These are phyloP conservation scores for Aspergillus novofumigatus DNA, from an alignment of 2,329 filamentous ascomycete species.

Conservation along the genomic window DNA sequence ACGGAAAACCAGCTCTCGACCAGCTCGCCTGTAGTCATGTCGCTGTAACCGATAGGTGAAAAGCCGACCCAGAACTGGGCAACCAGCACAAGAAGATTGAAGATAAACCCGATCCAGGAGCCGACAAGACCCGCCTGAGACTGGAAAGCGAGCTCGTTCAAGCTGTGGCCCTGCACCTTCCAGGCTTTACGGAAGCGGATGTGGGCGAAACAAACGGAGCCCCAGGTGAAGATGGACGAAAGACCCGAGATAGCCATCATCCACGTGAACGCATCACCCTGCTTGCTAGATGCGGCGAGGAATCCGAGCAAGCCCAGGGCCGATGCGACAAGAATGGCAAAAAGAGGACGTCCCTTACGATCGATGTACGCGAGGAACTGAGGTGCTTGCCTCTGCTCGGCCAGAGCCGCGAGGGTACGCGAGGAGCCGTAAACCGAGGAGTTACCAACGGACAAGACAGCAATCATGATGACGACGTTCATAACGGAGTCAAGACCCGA, in stretches of 20 bases:
- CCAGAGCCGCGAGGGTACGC: constrained; percentile 81
- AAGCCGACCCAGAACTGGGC: constrained; percentile 88
- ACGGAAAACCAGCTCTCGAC: constrained; percentile 65
- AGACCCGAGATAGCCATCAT: constrained; percentile 71
- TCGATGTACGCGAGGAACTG: constrained; percentile 75
- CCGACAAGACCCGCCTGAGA: constrained; percentile 75
- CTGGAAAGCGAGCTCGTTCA: constrained; percentile 74
- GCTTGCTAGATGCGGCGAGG: constrained; percentile 61
- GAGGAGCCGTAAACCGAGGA: constrained; percentile 88
- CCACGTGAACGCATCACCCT: constrained; percentile 70
- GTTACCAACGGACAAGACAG: constrained; percentile 87
- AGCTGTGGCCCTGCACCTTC: constrained; percentile 62
- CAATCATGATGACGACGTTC: constrained; percentile 91
- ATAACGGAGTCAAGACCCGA: constrained; percentile 77
- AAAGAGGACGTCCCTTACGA: constrained; percentile 72
- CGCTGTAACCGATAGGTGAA: constrained; percentile 62
- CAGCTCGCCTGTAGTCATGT: constrained; percentile 44
- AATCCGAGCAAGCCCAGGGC: constrained; percentile 70
- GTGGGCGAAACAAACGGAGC: constrained; percentile 81
- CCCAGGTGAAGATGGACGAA: constrained; percentile 72
- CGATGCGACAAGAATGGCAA: constrained; percentile 66
- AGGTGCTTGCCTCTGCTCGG: constrained; percentile 81
- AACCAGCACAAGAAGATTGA: constrained; percentile 71
- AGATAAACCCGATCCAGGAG: constrained; percentile 71
- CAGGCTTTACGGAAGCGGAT: constrained; percentile 88